These are phyloP conservation scores for Metarhizium album DNA, from an alignment of 2,329 filamentous ascomycete species.

Conservation along the genomic window DNA sequence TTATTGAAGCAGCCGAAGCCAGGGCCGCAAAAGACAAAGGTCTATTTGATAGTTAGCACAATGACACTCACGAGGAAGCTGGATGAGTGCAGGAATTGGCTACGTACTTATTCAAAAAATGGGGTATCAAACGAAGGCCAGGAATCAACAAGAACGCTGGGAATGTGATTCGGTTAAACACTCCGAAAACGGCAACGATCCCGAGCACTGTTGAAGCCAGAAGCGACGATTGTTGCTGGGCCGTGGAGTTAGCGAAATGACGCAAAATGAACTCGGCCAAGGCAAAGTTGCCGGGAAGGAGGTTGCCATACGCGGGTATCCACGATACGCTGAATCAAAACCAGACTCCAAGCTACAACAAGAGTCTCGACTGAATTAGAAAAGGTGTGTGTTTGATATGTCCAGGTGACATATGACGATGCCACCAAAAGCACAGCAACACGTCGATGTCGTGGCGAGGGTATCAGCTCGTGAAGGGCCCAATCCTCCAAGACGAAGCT, in stretches of 20 bases:
- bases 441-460: conserved; percentile 59
- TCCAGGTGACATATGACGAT: conserved; percentile 98
- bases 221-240: conserved; percentile 61
- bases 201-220: conserved; percentile 70
- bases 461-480: conserved; percentile 86
- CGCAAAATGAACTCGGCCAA: conserved; percentile 5
- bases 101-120: conserved; percentile 69
- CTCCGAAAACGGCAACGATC: conserved; percentile 69
- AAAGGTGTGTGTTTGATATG: conserved; percentile 95
- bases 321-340: conserved; percentile 78
- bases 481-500: conserved; percentile 97
- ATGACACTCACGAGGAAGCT: background rate
- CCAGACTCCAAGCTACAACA: conserved; percentile 84
- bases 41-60: conserved; percentile 24
- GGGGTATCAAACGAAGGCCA: conserved; percentile 69
- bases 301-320: conserved; percentile 53
- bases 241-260: background rate
- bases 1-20: conserved; percentile 52
- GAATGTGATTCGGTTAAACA: conserved; percentile 97
- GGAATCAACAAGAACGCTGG: conserved; percentile 86
- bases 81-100: background rate
- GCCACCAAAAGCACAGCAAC: conserved; percentile 75
- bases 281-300: conserved; percentile 5
- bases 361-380: conserved; percentile 96
- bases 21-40: conserved; percentile 53